Base-by-base conservation (phyloP, 208 protist species). In the Lotmaria passim region DNA sequence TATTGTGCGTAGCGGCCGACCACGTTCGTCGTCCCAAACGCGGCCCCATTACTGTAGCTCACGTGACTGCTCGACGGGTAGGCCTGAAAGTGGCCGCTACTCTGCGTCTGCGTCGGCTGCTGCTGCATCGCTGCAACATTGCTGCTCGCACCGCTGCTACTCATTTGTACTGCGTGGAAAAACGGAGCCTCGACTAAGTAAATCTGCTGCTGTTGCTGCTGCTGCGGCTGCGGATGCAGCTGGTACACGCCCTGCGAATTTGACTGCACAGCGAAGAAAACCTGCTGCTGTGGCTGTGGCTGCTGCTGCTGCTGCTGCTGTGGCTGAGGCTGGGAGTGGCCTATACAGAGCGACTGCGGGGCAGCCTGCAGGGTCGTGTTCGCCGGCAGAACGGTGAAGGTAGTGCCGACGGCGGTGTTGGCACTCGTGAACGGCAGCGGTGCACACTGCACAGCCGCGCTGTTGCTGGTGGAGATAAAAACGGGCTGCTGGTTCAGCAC, bases 131-230 rank as follows among this genome's bases (percentile, higher is more conserved):
- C 19, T 7, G 23, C 24, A 1, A 39, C 17, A 3, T 39, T 21
- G 38, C 56, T 21, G 19, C 26, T 53, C 34, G 41, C 31, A 10
- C 24, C 43, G 38, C 58, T 48, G 58, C 36, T 44, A 31, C 44
- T 59, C 36, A 48, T 48, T 38, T 63, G 26, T 60, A 67, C 55
- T 2, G 26, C n/a, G 12, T 65, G 57, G 31, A 59, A 53, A 33
- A 55, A 65, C 15, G 70, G 70, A 12, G 62, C 30, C 12, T 58
- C 53, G 1, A 76, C 34, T 1, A 69, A 11, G 38, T 58, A 76
- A 23, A 76, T 58, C 36, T 58, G 69, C 57, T 68, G 59, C 48
- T 67, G 59, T 38, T 65, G 59, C 31, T 24, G 69, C 41, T 75
- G 69, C 55, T 69, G 70, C 11, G 24, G 58, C 30, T 41, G 55